Conservation (phyloP, 768 basidiomycete species). For the Neoboletus brunneissimus region DNA sequence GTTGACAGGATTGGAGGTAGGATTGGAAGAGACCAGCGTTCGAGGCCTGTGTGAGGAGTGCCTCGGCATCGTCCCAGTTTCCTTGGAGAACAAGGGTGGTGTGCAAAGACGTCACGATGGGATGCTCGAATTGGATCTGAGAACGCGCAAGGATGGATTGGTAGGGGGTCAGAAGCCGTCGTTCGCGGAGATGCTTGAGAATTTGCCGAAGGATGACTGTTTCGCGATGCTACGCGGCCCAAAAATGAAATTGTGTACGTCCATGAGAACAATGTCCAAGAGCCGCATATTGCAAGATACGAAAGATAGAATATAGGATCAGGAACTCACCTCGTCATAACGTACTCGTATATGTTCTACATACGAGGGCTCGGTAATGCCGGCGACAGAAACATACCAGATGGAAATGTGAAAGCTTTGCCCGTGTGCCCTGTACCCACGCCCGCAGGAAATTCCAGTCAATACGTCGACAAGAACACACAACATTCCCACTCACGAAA, state of each 20-base stretch:
- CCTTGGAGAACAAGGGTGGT: slow-evolving; percentile 63
- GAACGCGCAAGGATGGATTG: slow-evolving; percentile 22
- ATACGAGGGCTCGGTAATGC: slow-evolving; percentile 52
- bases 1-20: slow-evolving; percentile 53
- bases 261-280: neutral
- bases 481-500: slow-evolving; percentile 52
- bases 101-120: slow-evolving; percentile 64
- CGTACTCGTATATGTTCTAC: slow-evolving; percentile 52
- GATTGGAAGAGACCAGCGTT: slow-evolving; percentile 58
- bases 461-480: neutral
- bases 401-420: slow-evolving; percentile 77
- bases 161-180: slow-evolving; percentile 66
- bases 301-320: neutral
- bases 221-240: slow-evolving; percentile 56
- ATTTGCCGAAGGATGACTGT: slow-evolving; percentile 56
- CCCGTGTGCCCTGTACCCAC: slow-evolving; percentile 54
- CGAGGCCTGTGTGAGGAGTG: slow-evolving; percentile 48
- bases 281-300: neutral
- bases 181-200: slow-evolving; percentile 62
- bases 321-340: slow-evolving; percentile 62
- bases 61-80: slow-evolving; percentile 57
- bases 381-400: slow-evolving; percentile 67
- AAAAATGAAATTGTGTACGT: neutral
- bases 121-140: slow-evolving; percentile 51
- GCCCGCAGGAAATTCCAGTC: neutral